These are phyloP conservation scores for Ophiostoma ulmi DNA, from an alignment of 2,329 filamentous ascomycete species.

Conservation along the genomic window DNA sequence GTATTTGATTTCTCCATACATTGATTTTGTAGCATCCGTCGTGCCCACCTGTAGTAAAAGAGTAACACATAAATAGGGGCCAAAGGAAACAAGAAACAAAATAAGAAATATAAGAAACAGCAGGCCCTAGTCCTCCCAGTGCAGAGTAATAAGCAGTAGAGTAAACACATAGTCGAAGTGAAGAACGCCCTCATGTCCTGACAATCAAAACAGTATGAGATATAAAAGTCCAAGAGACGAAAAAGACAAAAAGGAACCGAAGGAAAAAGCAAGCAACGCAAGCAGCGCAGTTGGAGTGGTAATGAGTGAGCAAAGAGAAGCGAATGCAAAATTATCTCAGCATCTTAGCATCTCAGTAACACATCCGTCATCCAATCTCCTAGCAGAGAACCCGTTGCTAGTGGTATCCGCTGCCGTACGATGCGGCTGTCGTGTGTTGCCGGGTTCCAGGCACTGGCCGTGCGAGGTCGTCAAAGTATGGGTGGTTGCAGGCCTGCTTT, in stretches of 20 bases:
- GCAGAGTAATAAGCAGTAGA: neutral
- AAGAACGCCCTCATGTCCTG: constrained; percentile 16
- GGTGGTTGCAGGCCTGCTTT: constrained; percentile 78
- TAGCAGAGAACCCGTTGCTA: constrained; percentile 28
- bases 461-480: constrained; percentile 59
- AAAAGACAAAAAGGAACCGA: neutral
- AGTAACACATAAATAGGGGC: neutral
- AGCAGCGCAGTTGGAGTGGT: neutral
- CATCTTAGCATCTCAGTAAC: no score
- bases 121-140: constrained; percentile 17
- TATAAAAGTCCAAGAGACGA: neutral
- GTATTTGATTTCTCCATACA: neutral
- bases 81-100: neutral
- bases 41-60: neutral
- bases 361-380: neutral
- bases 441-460: neutral
- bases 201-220: constrained; percentile 12
- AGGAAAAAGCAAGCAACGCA: constrained; percentile 8
- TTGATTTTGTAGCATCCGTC: neutral
- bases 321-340: neutral
- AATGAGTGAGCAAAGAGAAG: neutral
- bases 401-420: constrained; percentile 33
- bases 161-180: neutral
- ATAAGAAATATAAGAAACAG: neutral
- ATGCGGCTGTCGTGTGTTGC: constrained; percentile 19